Percentiles rank a stretch among this genome's conserved stretches.
Conservation (phyloP, 768 basidiomycete species). For the Mycena epipterygia region DNA sequence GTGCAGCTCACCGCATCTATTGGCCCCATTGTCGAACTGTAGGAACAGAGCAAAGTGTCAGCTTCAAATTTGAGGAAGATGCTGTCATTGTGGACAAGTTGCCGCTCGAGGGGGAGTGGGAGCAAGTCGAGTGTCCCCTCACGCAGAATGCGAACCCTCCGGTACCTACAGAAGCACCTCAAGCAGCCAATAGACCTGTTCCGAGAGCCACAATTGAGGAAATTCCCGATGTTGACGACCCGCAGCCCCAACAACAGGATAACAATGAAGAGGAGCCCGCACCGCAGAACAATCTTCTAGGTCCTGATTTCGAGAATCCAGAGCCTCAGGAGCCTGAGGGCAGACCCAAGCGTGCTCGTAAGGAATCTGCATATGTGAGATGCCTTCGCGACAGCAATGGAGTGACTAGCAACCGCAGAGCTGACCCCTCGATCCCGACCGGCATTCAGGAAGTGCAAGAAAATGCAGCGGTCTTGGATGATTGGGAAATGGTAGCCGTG, state of each 20-base stretch:
- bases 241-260: too few species aligned
- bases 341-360: background rate
- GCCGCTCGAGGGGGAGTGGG: background rate
- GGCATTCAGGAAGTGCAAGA: background rate
- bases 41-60: slow-evolving; percentile 49
- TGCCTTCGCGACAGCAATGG: too few species aligned
- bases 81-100: slow-evolving; percentile 8
- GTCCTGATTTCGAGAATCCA: background rate
- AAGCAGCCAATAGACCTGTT: too few species aligned
- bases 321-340: background rate
- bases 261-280: too few species aligned
- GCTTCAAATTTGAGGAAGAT: slow-evolving; percentile 39
- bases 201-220: too few species aligned
- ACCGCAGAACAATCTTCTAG: background rate
- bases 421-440: too few species aligned
- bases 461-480: background rate
- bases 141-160: too few species aligned
- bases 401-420: too few species aligned
- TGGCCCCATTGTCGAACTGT: slow-evolving; percentile 44
- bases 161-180: too few species aligned
- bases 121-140: background rate
- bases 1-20: slow-evolving; percentile 43
- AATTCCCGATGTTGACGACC: too few species aligned
- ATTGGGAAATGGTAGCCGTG: too few species aligned
- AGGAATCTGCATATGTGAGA: background rate